Evolutionary conservation across 2,329 filamentous ascomycete species (phyloP).

Genomic region (Beauveria medogensis): DNA sequence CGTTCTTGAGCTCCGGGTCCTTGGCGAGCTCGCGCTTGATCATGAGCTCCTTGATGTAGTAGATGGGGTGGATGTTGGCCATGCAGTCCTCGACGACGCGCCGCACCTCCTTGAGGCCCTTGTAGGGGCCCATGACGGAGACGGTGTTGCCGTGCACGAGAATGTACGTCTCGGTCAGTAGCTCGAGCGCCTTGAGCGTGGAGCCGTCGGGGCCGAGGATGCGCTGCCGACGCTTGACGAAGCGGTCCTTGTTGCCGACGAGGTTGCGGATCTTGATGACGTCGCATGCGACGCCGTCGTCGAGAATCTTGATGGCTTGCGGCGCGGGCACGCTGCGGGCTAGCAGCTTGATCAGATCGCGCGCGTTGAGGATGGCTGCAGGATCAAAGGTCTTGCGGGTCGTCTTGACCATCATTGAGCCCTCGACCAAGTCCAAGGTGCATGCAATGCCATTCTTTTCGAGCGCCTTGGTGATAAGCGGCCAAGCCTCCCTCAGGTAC

Average conservation of each 20-base stretch:
- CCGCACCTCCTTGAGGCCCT: conserved; percentile 86
- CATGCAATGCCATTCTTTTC: conserved; percentile 85
- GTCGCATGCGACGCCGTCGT: conserved; percentile 86
- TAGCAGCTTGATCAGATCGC: conserved; percentile 89
- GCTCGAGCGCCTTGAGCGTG: conserved; percentile 87
- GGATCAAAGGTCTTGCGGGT: conserved; percentile 89
- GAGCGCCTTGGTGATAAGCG: conserved; percentile 76
- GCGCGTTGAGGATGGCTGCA: conserved; percentile 83
- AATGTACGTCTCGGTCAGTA: conserved; percentile 86
- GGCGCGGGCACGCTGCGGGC: conserved; percentile 86
- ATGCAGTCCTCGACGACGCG: conserved; percentile 91
- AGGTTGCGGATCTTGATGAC: conserved; percentile 92
- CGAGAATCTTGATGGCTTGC: conserved; percentile 87
- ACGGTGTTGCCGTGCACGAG: conserved; percentile 97
- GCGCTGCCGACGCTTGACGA: conserved; percentile 87
- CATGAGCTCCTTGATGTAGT: conserved; percentile 70
- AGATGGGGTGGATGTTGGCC: conserved; percentile 95
- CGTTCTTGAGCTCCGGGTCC: conserved; percentile 74
- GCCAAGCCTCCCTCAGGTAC: conserved; percentile 90
- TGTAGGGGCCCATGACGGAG: conserved; percentile 82
- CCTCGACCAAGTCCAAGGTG: conserved; percentile 88
- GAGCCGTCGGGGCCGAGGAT: conserved; percentile 87
- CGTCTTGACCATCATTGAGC: conserved; percentile 94
- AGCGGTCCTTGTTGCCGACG: conserved; percentile 88
- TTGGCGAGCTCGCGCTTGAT: conserved; percentile 88